Evolutionary conservation across 2,329 filamentous ascomycete genomes (phyloP), one percentile per base, ranked within the genome.

Genomic region (Alternaria brassicae): DNA sequence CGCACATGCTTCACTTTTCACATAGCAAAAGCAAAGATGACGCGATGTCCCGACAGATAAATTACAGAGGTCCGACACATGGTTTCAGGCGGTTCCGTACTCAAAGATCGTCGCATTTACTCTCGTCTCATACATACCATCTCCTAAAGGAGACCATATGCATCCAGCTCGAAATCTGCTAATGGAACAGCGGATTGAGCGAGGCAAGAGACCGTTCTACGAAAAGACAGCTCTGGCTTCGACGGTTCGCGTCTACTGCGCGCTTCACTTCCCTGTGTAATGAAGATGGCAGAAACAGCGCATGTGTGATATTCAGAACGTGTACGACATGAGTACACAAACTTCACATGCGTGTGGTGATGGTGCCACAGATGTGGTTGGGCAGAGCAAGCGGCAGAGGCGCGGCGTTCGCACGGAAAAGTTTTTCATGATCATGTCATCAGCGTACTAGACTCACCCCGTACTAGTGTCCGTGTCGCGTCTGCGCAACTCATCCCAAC

Each of bases 121-220:
- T 78, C 72, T 78, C 67, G 76, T 78, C 76, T 77, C 76, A 61
- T 78, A 76, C 76, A 68, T 49, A 27, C 17, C 32, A 30, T 32
- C 27, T 45, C 45, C 32, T 34, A 6, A 34, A 48, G 5, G 37
- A 42, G 23, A 25, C 12, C 2, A 63, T 66, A 62, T 40, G 56
- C 12, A 78, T 78, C 76, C 76, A 78, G 76, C 76, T 78, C 76
- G 61, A 78, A 70, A 66, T 74, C 74, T 65, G 64, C 68, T 64
- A 65, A 73, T 72, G 53, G 48, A 61, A 58, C 66, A 72, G 68
- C 65, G 58, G 74, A 75, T 67, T 70, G 76, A 78, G 76, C 76
- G 76, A 78, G 76, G 76, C 67, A 72, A 56, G 75, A 78, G 76
- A 78, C 76, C 23, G 41, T 53, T 34, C 13, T 52, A 52, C 32